Conservation (phyloP, 2,329 filamentous ascomycete species). For the Aspergillus aculeatus region DNA sequence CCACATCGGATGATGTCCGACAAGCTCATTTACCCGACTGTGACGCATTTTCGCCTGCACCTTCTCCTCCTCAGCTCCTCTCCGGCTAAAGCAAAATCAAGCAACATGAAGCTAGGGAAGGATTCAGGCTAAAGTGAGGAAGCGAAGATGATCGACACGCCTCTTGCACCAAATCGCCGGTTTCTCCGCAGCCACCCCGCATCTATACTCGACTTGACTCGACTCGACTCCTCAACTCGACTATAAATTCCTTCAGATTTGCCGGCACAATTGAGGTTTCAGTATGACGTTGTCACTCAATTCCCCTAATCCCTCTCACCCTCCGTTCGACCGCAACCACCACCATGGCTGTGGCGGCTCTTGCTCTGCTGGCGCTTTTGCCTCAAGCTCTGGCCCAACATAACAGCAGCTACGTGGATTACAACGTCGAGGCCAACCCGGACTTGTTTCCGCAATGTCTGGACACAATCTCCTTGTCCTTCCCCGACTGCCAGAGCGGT, state of each 20-base stretch:
- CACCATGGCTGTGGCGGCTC: background rate
- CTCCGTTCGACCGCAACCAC: background rate
- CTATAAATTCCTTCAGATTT: too few relatives aligned
- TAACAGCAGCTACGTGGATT: slow-evolving; percentile 30
- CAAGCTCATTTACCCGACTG: background rate
- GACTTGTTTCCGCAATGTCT: slow-evolving; percentile 23
- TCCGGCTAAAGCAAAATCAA: background rate
- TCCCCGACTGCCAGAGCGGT: slow-evolving; percentile 54
- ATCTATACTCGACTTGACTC: background rate
- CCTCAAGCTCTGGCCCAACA: slow-evolving; percentile 25
- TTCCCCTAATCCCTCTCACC: background rate
- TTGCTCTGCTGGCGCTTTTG: slow-evolving; percentile 16
- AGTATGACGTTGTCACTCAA: background rate
- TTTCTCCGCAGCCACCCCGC: background rate
- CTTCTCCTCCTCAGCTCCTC: background rate
- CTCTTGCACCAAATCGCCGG: too few relatives aligned
- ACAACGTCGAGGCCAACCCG: slow-evolving; percentile 26
- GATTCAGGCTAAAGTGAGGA: background rate
- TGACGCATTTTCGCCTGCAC: background rate
- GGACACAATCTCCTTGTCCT: slow-evolving; percentile 27
- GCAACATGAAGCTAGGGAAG: background rate
- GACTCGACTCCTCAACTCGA: too few relatives aligned
- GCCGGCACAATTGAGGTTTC: too few relatives aligned
- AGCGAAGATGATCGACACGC: background rate
- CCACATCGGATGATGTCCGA: background rate